Percentiles rank a stretch among this genome's conserved stretches.
phyloP scores from a whole-genome alignment of 495 filamentous ascomycete genomes.

The Trypethelium eluteriae region DNA sequence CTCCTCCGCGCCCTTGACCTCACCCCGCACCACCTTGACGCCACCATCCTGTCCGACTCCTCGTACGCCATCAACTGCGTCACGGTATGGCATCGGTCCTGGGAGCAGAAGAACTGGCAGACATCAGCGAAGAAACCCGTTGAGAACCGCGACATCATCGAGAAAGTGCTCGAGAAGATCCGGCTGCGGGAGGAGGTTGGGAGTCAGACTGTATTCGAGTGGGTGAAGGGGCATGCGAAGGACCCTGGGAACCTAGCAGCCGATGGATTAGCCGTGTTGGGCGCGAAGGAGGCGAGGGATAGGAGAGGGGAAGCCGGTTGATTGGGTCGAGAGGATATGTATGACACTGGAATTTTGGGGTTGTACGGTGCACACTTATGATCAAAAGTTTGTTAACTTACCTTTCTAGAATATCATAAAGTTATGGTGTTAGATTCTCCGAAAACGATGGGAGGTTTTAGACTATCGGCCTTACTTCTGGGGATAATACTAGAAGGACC shows the following conservation, averaged over 20 bases:
- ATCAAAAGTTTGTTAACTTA: no score
- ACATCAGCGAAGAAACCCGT: constrained; percentile 62
- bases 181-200: constrained; percentile 38
- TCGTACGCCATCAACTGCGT: constrained; percentile 84
- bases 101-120: constrained; percentile 73
- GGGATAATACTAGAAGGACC: no score
- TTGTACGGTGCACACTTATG: no score
- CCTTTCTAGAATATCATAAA: no score
- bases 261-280: constrained; percentile 67
- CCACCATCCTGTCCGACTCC: constrained; percentile 73
- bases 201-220: constrained; percentile 51
- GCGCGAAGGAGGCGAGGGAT: constrained; percentile 35
- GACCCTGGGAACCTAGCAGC: constrained; percentile 69
- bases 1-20: constrained; percentile 76
- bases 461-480: no score
- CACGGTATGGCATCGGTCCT: constrained; percentile 75
- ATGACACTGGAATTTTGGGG: no score
- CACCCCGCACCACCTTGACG: constrained; percentile 53
- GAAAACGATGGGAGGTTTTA: no score
- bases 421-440: no score
- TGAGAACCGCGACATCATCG: constrained; percentile 76
- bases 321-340: neutral
- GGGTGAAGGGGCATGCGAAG: constrained; percentile 75
- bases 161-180: constrained; percentile 54
- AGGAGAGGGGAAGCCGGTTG: constrained; percentile 9